A percentile compares a stretch with the other conserved stretches of the same genome.
phyloP scores from a whole-genome alignment of 2,329 filamentous ascomycete species.

The Penicillium decumbens region DNA sequence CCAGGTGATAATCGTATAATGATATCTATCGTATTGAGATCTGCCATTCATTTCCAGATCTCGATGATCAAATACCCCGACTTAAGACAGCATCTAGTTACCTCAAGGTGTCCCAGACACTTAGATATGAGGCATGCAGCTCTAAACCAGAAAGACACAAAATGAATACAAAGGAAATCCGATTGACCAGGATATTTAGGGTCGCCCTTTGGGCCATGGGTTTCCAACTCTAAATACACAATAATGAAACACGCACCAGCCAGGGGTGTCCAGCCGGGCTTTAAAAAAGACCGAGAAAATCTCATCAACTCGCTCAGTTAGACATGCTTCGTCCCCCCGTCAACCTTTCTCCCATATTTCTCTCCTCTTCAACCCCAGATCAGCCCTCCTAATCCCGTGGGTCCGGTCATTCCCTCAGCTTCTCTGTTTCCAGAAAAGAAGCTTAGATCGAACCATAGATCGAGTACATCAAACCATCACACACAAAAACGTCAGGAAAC shows the following conservation, averaged over 20 bases:
- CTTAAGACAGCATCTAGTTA: not conserved
- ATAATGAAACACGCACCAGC: slow-evolving; percentile 38
- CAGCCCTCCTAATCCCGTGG: not conserved
- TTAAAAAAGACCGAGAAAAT: slow-evolving; percentile 21
- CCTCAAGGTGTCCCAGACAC: too few species aligned
- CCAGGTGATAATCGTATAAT: not conserved
- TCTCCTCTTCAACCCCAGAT: not conserved
- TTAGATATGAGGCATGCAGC: too few species aligned
- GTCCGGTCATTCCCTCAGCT: not conserved
- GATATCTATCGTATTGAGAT: not conserved
- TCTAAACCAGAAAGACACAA: too few species aligned
- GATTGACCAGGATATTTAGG: slow-evolving; percentile 31
- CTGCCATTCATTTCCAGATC: not conserved
- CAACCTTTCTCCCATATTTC: slow-evolving; percentile 1
- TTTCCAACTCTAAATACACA: slow-evolving; percentile 42
- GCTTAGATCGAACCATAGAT: slow-evolving; percentile 7
- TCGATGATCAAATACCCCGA: not conserved
- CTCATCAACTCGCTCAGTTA: slow-evolving; percentile 25
- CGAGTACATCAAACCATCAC: not conserved
- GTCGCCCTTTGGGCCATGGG: slow-evolving; percentile 32
- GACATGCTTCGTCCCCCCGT: slow-evolving; percentile 7
- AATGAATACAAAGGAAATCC: slow-evolving; percentile 18
- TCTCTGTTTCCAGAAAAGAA: slow-evolving; percentile 6
- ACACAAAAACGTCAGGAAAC: slow-evolving; percentile 2
- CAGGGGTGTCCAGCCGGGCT: slow-evolving; percentile 25